A percentile compares a stretch with the other conserved stretches of the same genome.
phyloP scores from a whole-genome alignment of 495 filamentous ascomycete species.

The Aspergillus ellipticus region DNA sequence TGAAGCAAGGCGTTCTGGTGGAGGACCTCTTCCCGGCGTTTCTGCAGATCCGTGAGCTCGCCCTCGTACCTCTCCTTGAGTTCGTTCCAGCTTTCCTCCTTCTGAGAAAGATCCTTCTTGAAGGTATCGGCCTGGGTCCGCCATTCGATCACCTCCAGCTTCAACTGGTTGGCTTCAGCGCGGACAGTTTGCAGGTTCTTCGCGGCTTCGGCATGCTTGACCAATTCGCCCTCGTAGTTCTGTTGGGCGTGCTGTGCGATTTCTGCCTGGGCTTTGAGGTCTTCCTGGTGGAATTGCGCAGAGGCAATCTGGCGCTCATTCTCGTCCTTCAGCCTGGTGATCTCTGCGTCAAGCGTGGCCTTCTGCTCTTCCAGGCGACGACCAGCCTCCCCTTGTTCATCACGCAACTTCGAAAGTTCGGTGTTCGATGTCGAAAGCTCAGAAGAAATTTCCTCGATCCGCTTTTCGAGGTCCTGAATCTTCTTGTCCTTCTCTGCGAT shows the following conservation, averaged over 20 bases:
- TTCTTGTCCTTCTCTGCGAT: slow-evolving; percentile 69
- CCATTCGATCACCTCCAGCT: slow-evolving; percentile 65
- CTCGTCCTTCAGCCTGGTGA: slow-evolving; percentile 80
- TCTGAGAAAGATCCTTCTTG: slow-evolving; percentile 69
- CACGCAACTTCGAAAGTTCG: slow-evolving; percentile 73
- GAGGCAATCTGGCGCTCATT: slow-evolving; percentile 72
- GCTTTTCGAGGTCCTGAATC: slow-evolving; percentile 74
- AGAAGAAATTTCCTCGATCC: slow-evolving; percentile 71
- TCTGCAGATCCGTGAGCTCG: slow-evolving; percentile 74
- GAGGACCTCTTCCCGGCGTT: slow-evolving; percentile 72
- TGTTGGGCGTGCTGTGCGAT: slow-evolving; percentile 91
- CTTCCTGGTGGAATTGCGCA: slow-evolving; percentile 79
- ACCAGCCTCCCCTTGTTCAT: slow-evolving; percentile 69
- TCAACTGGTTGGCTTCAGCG: slow-evolving; percentile 74
- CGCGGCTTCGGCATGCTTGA: slow-evolving; percentile 91
- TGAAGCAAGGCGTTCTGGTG: slow-evolving; percentile 86
- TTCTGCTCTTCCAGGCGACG: slow-evolving; percentile 78
- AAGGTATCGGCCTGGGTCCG: slow-evolving; percentile 78
- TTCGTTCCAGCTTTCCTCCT: slow-evolving; percentile 83
- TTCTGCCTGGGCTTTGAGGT: slow-evolving; percentile 85
- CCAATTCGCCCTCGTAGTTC: slow-evolving; percentile 88
- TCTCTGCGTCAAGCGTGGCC: slow-evolving; percentile 64
- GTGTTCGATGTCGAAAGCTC: slow-evolving; percentile 77
- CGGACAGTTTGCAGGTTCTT: slow-evolving; percentile 75
- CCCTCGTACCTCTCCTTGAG: slow-evolving; percentile 73